Evolutionary conservation across 2,329 filamentous ascomycete species (phyloP), one percentile per base, ranked within the genome.

Genomic region (Botrytis fabae): DNA sequence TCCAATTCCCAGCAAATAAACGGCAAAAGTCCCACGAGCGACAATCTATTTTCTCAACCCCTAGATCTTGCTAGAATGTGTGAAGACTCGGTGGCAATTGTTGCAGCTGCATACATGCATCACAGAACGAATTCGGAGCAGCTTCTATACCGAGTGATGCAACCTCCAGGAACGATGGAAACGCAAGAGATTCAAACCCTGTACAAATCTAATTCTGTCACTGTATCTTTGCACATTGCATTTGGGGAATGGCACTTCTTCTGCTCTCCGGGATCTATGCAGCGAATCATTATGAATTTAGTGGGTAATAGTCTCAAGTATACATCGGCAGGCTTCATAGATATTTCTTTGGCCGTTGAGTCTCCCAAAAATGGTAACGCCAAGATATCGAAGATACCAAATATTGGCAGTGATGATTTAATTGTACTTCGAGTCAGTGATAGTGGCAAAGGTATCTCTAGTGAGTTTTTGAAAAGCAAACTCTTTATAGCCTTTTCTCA

Each of bases 281-380:
- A 84, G 63, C 61, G 76, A 66, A 71, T 90, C 61, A 84, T 90
- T 46, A 89, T 89, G 87, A 90, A 90, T 66, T 76, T 90, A 0
- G 85, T 89, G 44, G 87, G 87, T 5, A 90, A 90, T 76, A 85
- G 88, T 0, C 82, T 90, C 74, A 90, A 90, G 77, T 90, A 89
- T 73, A 90, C 87, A 0, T 81, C 83, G 2, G 76, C 81, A 0
- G 88, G 88, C 3, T 84, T 81, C 63, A 84, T 90, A 5, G 81
- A 82, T 5, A 80, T 86, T 54, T 62, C 64, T 35, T 62, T 73
- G 35, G 28, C 54, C 9, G 46, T 68, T 7, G 70, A 72, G 20
- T 54, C 51, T 18, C 25, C 48, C n/a, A 63, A 75, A 72, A 66
- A 48, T 69, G 46, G 46, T 25, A 65, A 51, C 12, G 22, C 16